Evolutionary conservation across 2,329 filamentous ascomycete genomes (phyloP).

Genomic region (Neofusicoccum kwambonambiense): DNA sequence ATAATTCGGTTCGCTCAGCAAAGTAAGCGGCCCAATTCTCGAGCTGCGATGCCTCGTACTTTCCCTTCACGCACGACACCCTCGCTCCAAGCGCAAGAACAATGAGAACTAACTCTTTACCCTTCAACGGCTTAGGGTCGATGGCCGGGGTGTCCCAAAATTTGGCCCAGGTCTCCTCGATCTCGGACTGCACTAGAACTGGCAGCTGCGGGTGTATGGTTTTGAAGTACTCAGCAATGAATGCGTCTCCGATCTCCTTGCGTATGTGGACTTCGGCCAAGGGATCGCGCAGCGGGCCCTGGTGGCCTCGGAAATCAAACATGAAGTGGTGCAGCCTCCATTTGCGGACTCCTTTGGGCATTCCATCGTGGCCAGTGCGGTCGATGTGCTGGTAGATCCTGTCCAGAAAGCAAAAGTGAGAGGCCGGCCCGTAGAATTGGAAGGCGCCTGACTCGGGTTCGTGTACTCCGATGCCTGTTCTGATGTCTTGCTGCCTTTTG

Average conservation of each 20-base stretch:
- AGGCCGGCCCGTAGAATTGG: not conserved
- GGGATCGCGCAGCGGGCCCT: not conserved
- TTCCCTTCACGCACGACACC: constrained; percentile 57
- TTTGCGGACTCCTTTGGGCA: not conserved
- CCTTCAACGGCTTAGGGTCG: constrained; percentile 25
- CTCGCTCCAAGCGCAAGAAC: constrained; percentile 41
- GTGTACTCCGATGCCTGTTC: not conserved
- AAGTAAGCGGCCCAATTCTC: constrained; percentile 82
- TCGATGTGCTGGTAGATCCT: constrained; percentile 1
- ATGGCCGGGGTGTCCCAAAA: constrained; percentile 15
- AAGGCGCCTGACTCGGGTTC: not conserved
- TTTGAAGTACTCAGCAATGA: not conserved
- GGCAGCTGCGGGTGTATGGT: constrained; percentile 18
- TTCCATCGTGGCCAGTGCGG: not conserved
- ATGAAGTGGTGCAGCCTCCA: constrained; percentile 2
- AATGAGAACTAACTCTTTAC: constrained; percentile 34
- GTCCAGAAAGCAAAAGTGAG: not conserved
- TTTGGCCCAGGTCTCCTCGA: constrained; percentile 43
- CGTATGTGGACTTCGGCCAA: not conserved
- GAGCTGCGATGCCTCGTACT: constrained; percentile 66
- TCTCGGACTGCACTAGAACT: constrained; percentile 34
- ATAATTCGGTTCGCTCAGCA: not conserved
- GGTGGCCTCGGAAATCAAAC: not conserved
- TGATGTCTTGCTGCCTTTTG: not conserved
- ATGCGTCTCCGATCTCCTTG: not conserved